Evolutionary conservation across 1,284 basidiomycete species (phyloP).

Genomic region (Ceratobasidium sp.): DNA sequence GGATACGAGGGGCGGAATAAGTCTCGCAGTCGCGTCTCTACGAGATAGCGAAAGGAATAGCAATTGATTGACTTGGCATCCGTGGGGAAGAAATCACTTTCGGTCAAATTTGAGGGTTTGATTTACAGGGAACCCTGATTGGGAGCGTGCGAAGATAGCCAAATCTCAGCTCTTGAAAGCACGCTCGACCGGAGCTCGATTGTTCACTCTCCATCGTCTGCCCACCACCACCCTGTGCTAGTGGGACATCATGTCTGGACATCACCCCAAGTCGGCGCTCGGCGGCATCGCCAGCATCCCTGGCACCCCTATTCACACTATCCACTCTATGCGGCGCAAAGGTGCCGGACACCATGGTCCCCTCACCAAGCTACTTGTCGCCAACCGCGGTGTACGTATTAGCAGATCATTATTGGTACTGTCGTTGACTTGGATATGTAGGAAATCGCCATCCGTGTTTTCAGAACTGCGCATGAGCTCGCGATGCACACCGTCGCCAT

Average conservation of each 20-base stretch:
- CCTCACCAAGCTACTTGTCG: constrained; percentile 92
- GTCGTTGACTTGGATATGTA: constrained; percentile 48
- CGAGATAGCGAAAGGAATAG: not conserved
- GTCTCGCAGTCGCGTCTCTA: not conserved
- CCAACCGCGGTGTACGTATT: constrained; percentile 86
- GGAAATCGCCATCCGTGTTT: constrained; percentile 99
- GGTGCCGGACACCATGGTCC: constrained; percentile 90
- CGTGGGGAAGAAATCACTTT: constrained; percentile 16
- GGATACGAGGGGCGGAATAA: not conserved
- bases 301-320: constrained; percentile 83
- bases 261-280: constrained; percentile 34
- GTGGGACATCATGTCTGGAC: constrained; percentile 67
- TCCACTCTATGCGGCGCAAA: constrained; percentile 90
- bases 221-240: constrained; percentile 62
- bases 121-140: not conserved
- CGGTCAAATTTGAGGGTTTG: not conserved
- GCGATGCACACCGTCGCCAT: constrained; percentile 99
- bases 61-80: constrained; percentile 34
- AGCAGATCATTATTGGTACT: not conserved
- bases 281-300: constrained; percentile 62
- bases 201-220: constrained; percentile 37
- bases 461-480: constrained; percentile 97
- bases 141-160: constrained; percentile 1
- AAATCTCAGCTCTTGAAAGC: constrained; percentile 23
- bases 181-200: constrained; percentile 4